Evolutionary conservation across 176 grass and related monocot species (phyloP), one percentile per base, ranked within the genome.

Genomic region (Cocos nucifera): DNA sequence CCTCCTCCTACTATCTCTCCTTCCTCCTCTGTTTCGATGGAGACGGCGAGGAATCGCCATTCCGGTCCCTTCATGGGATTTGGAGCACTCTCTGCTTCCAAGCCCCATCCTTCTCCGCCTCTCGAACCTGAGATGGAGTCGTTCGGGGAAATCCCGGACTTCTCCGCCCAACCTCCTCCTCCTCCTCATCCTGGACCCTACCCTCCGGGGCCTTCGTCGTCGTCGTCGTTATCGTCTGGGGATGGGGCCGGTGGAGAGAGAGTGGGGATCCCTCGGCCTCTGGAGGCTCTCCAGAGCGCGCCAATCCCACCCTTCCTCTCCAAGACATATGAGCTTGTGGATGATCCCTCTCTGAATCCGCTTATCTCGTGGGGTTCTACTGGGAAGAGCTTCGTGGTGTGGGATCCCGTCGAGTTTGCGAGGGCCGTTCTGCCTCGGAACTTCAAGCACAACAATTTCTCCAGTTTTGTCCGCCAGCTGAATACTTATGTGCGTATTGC

Each of bases 321-420:
- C 62, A 98, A 98, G 84, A 98, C 88, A 4, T 98, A 83, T 67
- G 87, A 98, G 49, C 79, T 98, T 22, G 87, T 98, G 30, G 73
- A 65, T 23, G 81, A 98, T 28, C 76, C 84, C 50, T 72, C 68
- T 15, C 61, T 98, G n/a, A 82, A 98, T 77, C 32, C 69, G 8
- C 73, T 89, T 76, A 70, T 98, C 74, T 83, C 93, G 23, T 98
- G 93, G 93, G 76, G 73, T 10, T 50, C 76, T 0, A 53, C 81
- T 4, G 93, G 87, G 17, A 85, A 90, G 56, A 98, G 93, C 76
- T 92, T 98, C 70, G 88, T 92, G 0, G 84, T 98, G 0, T 98
- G 93, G 93, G 73, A 98, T 3, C 84, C 87, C 4, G 53, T 78
- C 58, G 63, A 70, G 55, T 92, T 98, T 82, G 79, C 85, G 17